Conservation (phyloP, 2,329 filamentous ascomycete genomes). For the Leptographium flavum region DNA sequence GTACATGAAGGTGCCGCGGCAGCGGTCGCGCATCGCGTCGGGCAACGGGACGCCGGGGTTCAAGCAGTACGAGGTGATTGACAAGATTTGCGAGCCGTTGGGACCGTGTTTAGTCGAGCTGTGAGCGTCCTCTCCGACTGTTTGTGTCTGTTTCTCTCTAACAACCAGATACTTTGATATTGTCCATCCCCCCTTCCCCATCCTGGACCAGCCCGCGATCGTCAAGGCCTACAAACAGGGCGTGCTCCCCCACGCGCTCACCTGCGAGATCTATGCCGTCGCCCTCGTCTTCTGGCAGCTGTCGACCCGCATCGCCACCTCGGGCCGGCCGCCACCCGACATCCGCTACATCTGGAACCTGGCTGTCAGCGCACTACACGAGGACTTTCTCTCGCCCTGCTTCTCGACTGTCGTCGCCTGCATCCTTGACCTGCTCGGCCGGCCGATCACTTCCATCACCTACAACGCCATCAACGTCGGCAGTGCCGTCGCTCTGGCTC, state of each 20-base stretch:
- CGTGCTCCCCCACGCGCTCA: slow-evolving; percentile 1
- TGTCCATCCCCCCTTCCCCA: slow-evolving; percentile 3
- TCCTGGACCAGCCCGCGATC: neutral
- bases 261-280: slow-evolving; percentile 4
- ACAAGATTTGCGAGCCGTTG: slow-evolving; percentile 2
- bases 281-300: neutral
- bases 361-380: neutral
- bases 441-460: slow-evolving; percentile 3
- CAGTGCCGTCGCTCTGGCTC: slow-evolving; percentile 3
- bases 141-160: neutral
- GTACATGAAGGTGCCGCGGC: slow-evolving; percentile 3
- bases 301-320: neutral
- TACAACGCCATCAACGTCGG: slow-evolving; percentile 5
- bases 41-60: slow-evolving; percentile 5
- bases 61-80: slow-evolving; percentile 2
- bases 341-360: slow-evolving; percentile 2
- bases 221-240: slow-evolving; percentile 2
- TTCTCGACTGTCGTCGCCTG: slow-evolving; percentile 2
- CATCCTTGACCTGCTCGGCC: slow-evolving; percentile 2
- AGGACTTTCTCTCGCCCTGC: slow-evolving; percentile 1
- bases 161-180: slow-evolving; percentile 1
- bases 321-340: neutral
- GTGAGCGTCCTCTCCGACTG: neutral
- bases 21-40: neutral
- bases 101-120: neutral